Conservation (phyloP, 179 eudicot genomes). For the Heliamphora pulchella region DNA sequence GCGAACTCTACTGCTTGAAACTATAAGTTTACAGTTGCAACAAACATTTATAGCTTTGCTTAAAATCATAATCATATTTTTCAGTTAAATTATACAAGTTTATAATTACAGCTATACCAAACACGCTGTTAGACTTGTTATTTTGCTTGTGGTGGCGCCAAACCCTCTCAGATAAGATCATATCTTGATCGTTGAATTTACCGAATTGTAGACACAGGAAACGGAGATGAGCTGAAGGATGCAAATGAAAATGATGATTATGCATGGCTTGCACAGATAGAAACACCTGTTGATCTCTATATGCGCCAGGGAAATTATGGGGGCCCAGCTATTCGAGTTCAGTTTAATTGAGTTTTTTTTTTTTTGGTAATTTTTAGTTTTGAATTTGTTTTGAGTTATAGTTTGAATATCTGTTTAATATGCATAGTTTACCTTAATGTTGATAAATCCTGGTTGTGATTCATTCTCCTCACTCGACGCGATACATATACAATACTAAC, state of each 20-base stretch:
- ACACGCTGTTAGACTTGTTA: neutral
- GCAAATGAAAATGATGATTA: constrained; percentile 53
- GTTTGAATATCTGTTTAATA: neutral
- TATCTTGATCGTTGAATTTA: neutral
- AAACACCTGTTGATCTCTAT: constrained; percentile 58
- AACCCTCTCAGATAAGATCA: neutral
- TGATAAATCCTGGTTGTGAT: no score
- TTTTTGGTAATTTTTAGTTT: no score
- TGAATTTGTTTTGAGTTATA: no score
- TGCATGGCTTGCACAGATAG: constrained; percentile 81
- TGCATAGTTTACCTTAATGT: neutral
- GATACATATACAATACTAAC: no score
- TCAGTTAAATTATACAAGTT: no score
- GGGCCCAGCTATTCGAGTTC: constrained; percentile 53
- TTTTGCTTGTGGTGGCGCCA: neutral
- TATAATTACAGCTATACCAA: no score
- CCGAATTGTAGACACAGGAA: constrained; percentile 30
- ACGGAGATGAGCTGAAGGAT: constrained; percentile 24
- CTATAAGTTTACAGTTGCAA: no score
- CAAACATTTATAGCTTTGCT: no score
- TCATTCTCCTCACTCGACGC: no score
- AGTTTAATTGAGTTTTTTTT: constrained; percentile 6
- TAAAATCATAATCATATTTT: no score
- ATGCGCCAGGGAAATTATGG: constrained; percentile 59
- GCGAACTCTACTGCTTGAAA: no score